Evolutionary conservation across 345 rosid genomes (phyloP), one percentile per base, ranked within the genome.

Genomic region (Aegle marmelos): DNA sequence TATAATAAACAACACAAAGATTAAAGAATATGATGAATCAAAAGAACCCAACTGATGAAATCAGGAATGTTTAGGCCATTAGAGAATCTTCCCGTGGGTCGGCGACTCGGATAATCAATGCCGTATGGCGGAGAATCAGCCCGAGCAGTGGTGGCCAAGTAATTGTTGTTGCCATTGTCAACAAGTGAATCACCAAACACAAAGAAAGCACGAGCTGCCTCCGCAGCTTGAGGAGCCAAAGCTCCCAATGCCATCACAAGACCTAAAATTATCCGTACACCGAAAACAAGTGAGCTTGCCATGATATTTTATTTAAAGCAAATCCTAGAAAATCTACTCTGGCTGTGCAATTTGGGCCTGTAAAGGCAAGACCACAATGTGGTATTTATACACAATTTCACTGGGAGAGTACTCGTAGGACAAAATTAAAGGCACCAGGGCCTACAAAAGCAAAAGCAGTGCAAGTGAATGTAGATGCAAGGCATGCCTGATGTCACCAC

Each of bases 31-130:
- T 1, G 50, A 45, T 11, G 17, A 45, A 45, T 45, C 4, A 45
- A 45, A 53, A 17, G 64, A 61, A 24, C 82, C 41, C 73, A 83
- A 92, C 97, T 91, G 76, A 92, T 88, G 64, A 94, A 81, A 74
- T 94, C 98, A n/a, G 98, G 97, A 64, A 94, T 91, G 87, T 92
- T 94, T 28, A 84, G 81, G 81, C 98, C 97, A 79, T 94, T 94
- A 16, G 98, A 89, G 89, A 94, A 94, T 30, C 98, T 96, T 48
- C 97, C 97, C 0, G 96, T 90, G 70, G 98, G 82, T 11, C 80
- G 90, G 67, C 75, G 88, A 58, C 87, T 89, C 0, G 98, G 98
- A 77, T 76, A 89, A 74, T 94, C 98, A 7, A 94, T 83, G 67
- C 98, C 98, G n/a, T 92, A 94, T 2, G 98, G 98, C 0, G 91